These are phyloP conservation scores for Phytomonas sp. DNA, from an alignment of 208 protist species.

Conservation along the genomic window DNA sequence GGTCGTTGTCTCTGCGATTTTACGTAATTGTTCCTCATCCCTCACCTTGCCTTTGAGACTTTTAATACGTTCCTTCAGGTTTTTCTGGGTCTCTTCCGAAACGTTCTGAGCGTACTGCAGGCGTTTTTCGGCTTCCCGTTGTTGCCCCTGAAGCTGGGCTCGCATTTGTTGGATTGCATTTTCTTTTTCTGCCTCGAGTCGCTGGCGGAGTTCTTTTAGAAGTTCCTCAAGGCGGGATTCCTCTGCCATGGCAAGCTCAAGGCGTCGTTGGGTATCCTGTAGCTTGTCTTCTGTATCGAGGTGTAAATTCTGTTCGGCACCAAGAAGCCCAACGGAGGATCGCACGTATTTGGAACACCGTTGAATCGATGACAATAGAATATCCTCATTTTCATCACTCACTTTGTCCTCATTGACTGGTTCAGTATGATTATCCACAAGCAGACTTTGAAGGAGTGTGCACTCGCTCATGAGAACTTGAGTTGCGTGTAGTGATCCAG, in stretches of 20 bases:
- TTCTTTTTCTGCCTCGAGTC: slow-evolving; percentile 13
- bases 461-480: not conserved
- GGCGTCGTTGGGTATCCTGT: not conserved
- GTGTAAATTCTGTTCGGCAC: not conserved
- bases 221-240: not conserved
- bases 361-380: not conserved
- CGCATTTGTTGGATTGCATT: slow-evolving; percentile 17
- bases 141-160: slow-evolving; percentile 16
- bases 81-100: slow-evolving; percentile 3
- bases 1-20: not conserved
- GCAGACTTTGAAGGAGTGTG: not conserved
- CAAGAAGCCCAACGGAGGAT: not conserved
- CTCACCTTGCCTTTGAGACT: not conserved
- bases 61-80: slow-evolving; percentile 1
- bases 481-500: not conserved
- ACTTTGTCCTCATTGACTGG: not conserved
- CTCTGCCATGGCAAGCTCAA: not conserved
- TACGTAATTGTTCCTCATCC: not conserved
- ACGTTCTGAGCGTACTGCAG: slow-evolving; percentile 9
- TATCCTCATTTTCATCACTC: not conserved
- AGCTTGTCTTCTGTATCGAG: not conserved
- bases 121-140: slow-evolving; percentile 6
- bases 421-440: not conserved
- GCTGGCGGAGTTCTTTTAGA: not conserved
- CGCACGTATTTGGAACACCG: not conserved